Percentiles rank a stretch among this genome's conserved stretches.
These are phyloP conservation scores for Dimocarpus longan DNA, from an alignment of 345 rosid genomes.

Conservation along the genomic window DNA sequence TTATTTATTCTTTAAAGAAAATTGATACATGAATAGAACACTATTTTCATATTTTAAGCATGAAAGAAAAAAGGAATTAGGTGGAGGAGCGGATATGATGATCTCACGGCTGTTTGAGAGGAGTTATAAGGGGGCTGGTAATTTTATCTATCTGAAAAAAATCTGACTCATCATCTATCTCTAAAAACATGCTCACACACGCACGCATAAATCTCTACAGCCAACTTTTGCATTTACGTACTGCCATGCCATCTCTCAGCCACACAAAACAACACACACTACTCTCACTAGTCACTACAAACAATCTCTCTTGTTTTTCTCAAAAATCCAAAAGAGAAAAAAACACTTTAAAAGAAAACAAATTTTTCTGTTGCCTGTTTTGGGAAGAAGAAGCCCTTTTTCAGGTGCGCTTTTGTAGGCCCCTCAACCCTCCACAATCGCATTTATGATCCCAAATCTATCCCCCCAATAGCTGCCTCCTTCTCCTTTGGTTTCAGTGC, in stretches of 20 bases:
- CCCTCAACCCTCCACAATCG: background rate
- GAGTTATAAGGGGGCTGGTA: background rate
- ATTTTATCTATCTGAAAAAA: constrained; percentile 14
- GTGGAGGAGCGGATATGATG: constrained; percentile 2
- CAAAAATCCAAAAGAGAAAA: background rate
- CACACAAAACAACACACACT: background rate
- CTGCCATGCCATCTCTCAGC: background rate
- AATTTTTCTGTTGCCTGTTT: constrained; percentile 8
- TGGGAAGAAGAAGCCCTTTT: constrained; percentile 9
- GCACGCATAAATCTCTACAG: constrained; percentile 51
- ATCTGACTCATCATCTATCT: constrained; percentile 22
- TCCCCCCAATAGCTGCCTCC: background rate
- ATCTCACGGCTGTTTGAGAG: constrained; percentile 18
- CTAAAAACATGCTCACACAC: constrained; percentile 31
- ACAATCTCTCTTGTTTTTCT: constrained; percentile 5
- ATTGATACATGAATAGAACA: background rate
- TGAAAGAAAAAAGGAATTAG: background rate
- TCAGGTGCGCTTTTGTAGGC: constrained; percentile 24
- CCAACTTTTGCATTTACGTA: constrained; percentile 26
- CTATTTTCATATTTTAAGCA: background rate
- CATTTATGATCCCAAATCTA: constrained; percentile 28
- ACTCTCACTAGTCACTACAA: background rate
- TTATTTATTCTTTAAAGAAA: too few species aligned
- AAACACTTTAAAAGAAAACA: background rate
- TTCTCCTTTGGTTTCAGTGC: constrained; percentile 44